A percentile compares a stretch with the other conserved stretches of the same genome.
phyloP scores from a whole-genome alignment of 768 basidiomycete genomes.

The Tephrocybe sp. region DNA sequence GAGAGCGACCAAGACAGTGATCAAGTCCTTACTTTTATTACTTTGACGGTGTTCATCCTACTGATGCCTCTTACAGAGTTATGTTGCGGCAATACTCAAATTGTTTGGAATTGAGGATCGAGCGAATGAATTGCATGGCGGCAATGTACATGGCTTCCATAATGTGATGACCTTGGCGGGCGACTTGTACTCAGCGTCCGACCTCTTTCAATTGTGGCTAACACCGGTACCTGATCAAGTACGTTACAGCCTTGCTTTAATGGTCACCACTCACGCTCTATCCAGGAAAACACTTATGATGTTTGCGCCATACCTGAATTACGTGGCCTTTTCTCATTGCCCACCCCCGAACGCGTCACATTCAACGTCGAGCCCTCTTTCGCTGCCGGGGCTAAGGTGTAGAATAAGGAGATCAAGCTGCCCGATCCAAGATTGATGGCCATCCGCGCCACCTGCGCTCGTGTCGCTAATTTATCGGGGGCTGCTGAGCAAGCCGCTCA shows the following conservation, averaged over 20 bases:
- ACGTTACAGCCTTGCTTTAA: not conserved
- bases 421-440: constrained; percentile 1
- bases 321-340: not conserved
- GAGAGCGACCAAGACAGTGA: not conserved
- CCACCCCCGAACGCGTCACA: not conserved
- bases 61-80: too few species aligned
- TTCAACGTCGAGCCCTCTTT: too few species aligned
- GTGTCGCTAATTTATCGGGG: constrained; percentile 36
- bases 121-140: not conserved
- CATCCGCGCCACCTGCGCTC: constrained; percentile 34
- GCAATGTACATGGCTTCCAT: too few species aligned
- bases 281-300: constrained; percentile 3
- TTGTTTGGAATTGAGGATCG: not conserved
- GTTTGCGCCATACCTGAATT: not conserved
- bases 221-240: constrained; percentile 5
- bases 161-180: too few species aligned
- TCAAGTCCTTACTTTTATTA: not conserved
- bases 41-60: not conserved
- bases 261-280: constrained; percentile 2
- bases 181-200: too few species aligned
- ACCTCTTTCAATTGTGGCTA: not conserved
- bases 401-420: not conserved
- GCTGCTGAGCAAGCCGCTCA: constrained; percentile 29
- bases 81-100: not conserved
- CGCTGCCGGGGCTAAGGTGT: not conserved